Conservation (phyloP, 108 stramenopile species). For the Cyclotella sp. region DNA sequence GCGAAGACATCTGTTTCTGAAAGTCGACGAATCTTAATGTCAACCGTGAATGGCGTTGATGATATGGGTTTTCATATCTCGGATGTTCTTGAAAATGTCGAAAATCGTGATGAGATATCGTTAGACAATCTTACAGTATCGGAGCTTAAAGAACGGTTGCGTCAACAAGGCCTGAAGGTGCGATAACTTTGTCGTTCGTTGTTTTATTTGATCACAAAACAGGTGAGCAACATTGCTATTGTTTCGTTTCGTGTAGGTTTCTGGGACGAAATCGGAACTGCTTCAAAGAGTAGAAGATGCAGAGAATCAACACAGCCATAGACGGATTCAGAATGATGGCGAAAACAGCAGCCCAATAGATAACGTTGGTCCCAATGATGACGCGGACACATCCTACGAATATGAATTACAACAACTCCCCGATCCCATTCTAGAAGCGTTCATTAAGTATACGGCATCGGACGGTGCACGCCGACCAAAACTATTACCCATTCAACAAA, state of each 20-base stretch:
- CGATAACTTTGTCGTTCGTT: not conserved
- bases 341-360: not conserved
- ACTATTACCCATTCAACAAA: constrained; percentile 58
- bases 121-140: constrained; percentile 24
- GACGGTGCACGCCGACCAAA: constrained; percentile 20
- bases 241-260: constrained; percentile 14
- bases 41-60: not conserved
- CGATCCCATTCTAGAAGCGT: constrained; percentile 22
- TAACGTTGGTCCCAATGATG: not conserved
- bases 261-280: constrained; percentile 31
- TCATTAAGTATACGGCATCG: constrained; percentile 35
- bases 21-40: not conserved
- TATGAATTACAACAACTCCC: constrained; percentile 20
- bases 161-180: constrained; percentile 32
- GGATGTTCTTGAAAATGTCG: no score
- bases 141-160: constrained; percentile 28
- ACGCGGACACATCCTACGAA: not conserved
- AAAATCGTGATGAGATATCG: not conserved
- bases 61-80: not conserved
- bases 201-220: not conserved
- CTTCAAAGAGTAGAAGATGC: not conserved
- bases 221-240: not conserved
- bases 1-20: not conserved
- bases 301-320: constrained; percentile 19
- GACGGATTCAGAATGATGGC: not conserved